Base-by-base conservation (phyloP, 768 basidiomycete genomes). In the Auricularia sp. region DNA sequence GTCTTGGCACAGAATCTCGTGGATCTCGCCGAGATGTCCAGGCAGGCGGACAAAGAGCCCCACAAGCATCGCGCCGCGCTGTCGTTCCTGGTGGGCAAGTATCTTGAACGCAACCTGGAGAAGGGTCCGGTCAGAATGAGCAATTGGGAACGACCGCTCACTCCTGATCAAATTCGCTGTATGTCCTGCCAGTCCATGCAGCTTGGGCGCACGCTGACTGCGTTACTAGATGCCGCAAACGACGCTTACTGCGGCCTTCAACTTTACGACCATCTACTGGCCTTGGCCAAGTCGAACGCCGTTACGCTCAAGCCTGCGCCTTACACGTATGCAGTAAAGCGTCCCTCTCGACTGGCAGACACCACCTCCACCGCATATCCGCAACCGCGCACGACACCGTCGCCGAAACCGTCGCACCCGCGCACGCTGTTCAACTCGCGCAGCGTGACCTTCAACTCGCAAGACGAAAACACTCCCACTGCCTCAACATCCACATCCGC, bases 201-300 rank as follows among this genome's bases (percentile, higher is more conserved):
- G n/a, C 1, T 18, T 44, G 16, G 13, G 14, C 45, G n/a, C 7
- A 64, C 62, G 13, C 58, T 37, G 14, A 33, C 3, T 34, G 18
- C 18, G 35, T 42, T 8, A 7, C 3, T 54, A 82, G 82, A 83
- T 66, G 82, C 82, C 1, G 82, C 82, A 0, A 83, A 83, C 66
- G 82, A 83, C 65, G 80, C 77, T 54, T 77, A 83, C 65, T 79
- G 77, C 54, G 79, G 78, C 3, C 70, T 83, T 14, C 74, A 76
- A 70, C 77, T 82, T 21, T 79, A 81, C 68, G 73, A 75, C 21
- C 71, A 66, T 45, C 62, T 83, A n/a, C 59, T 74, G 29, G 68
- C 64, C 3, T 74, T 78, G 3, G 79, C 79, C 1, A 58, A 65
- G 18, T 63, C 69, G 18, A 45, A 68, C 11, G 66, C 68, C 24